Evolutionary conservation across 2,329 filamentous ascomycete species (phyloP).

Genomic region (Ceratocystis harringtonii): DNA sequence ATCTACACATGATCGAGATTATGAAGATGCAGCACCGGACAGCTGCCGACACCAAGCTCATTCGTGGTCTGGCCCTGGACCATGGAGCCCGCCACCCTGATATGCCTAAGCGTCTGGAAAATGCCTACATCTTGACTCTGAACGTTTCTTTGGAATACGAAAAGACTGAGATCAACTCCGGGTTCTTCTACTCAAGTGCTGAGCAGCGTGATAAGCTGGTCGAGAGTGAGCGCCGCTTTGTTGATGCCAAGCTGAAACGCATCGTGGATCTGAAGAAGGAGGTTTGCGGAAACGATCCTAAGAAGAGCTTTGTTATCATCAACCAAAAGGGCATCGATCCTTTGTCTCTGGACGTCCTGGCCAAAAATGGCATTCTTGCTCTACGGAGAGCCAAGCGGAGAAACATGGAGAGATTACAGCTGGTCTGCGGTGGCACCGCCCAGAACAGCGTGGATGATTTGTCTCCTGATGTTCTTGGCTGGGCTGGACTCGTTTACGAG

Average conservation of each 20-base stretch:
- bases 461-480: slow-evolving; percentile 74
- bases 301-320: slow-evolving; percentile 93
- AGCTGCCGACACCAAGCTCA: slow-evolving; percentile 89
- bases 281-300: slow-evolving; percentile 81
- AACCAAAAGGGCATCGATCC: slow-evolving; percentile 99
- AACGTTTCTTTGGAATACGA: slow-evolving; percentile 98
- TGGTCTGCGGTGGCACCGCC: slow-evolving; percentile 77
- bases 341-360: slow-evolving; percentile 82
- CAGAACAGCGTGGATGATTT: slow-evolving; percentile 97
- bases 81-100: slow-evolving; percentile 94
- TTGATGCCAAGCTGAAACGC: slow-evolving; percentile 91
- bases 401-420: slow-evolving; percentile 96
- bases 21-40: slow-evolving; percentile 99
- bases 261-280: slow-evolving; percentile 97
- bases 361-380: slow-evolving; percentile 95
- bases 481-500: slow-evolving; percentile 94
- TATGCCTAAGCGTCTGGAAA: slow-evolving; percentile 93
- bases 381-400: slow-evolving; percentile 88
- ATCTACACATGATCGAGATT: slow-evolving; percentile 98
- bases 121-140: slow-evolving; percentile 85
- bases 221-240: slow-evolving; percentile 88
- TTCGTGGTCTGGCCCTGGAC: slow-evolving; percentile 81
- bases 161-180: slow-evolving; percentile 97
- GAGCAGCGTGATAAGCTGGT: slow-evolving; percentile 97
- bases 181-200: slow-evolving; percentile 96